These are phyloP conservation scores for Aureobasidium sp. DNA, from an alignment of 2,329 filamentous ascomycete genomes.

Conservation along the genomic window DNA sequence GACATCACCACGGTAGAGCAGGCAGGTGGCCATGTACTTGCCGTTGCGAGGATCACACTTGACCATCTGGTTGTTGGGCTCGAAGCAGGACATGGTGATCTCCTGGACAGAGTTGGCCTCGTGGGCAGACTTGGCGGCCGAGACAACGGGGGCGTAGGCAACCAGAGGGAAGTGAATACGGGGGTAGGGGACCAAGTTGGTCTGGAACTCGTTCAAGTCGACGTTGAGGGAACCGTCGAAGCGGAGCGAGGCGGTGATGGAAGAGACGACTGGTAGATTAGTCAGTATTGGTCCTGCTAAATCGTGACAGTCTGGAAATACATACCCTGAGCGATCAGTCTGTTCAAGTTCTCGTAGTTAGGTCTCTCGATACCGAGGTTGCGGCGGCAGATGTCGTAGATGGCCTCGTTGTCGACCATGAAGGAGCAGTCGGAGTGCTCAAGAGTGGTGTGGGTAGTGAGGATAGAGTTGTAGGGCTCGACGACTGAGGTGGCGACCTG, in stretches of 20 bases:
- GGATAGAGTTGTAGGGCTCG: slow-evolving; percentile 99
- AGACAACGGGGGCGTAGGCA: slow-evolving; percentile 90
- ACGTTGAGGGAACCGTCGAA: slow-evolving; percentile 99
- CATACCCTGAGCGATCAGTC: slow-evolving; percentile 89
- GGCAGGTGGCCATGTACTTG: slow-evolving; percentile 99
- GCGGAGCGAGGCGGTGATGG: slow-evolving; percentile 95
- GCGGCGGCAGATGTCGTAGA: slow-evolving; percentile 98
- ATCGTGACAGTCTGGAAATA: neutral
- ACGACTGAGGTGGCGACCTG: slow-evolving; percentile 96
- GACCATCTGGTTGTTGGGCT: slow-evolving; percentile 99
- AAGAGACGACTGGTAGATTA: slow-evolving; percentile 69
- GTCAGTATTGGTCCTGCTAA: neutral
- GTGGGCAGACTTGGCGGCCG: slow-evolving; percentile 89
- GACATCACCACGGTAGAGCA: slow-evolving; percentile 97
- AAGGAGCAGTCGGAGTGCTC: slow-evolving; percentile 99
- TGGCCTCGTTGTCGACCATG: slow-evolving; percentile 99
- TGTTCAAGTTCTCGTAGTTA: slow-evolving; percentile 98
- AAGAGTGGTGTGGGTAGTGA: slow-evolving; percentile 97
- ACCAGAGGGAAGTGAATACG: slow-evolving; percentile 99
- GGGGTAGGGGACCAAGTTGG: slow-evolving; percentile 96
- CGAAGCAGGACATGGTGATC: slow-evolving; percentile 98
- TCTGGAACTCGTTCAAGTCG: slow-evolving; percentile 99
- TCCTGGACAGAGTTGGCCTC: slow-evolving; percentile 97
- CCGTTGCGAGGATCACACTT: slow-evolving; percentile 97
- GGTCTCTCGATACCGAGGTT: slow-evolving; percentile 96